phyloP scores from a whole-genome alignment of 257 asterid species.

The Rauvolfia tetraphylla region DNA sequence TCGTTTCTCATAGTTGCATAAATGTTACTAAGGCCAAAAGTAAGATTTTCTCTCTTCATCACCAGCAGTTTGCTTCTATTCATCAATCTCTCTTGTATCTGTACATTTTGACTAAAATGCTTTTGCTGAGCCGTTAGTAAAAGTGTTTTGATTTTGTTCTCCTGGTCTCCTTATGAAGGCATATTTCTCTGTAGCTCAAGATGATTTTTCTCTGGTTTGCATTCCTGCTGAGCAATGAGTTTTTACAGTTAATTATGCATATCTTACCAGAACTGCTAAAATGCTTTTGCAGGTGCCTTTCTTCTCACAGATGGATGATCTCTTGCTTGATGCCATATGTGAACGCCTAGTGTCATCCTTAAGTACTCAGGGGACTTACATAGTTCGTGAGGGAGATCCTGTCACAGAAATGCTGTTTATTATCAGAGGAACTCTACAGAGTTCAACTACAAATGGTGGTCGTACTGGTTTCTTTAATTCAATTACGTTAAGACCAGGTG shows the following conservation, averaged over 20 bases:
- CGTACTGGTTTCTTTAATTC: slow-evolving; percentile 79
- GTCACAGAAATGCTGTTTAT: slow-evolving; percentile 72
- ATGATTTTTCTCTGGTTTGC: not conserved
- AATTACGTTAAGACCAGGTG: slow-evolving; percentile 57
- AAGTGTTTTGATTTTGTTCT: not conserved
- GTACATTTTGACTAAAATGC: not conserved
- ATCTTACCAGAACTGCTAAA: not conserved
- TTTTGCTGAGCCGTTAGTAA: not conserved
- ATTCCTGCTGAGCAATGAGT: too few species aligned
- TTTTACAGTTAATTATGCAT: too few species aligned
- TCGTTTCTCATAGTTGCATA: too few species aligned
- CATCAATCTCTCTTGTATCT: not conserved
- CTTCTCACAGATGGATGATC: slow-evolving; percentile 82
- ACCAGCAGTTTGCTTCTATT: not conserved
- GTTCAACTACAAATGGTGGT: too few species aligned
- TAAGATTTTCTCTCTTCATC: too few species aligned
- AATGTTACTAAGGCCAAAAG: too few species aligned
- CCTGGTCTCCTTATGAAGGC: not conserved
- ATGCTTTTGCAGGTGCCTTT: slow-evolving; percentile 62
- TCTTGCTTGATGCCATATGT: slow-evolving; percentile 79
- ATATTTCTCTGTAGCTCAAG: not conserved
- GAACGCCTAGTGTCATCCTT: too few species aligned
- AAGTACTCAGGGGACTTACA: slow-evolving; percentile 69
- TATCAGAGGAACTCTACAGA: slow-evolving; percentile 66
- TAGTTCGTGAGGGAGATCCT: slow-evolving; percentile 92